Percentiles rank a stretch among this genome's conserved stretches.
These are phyloP conservation scores for Phoenix dactylifera DNA, from an alignment of 176 grass and related monocot genomes.

Conservation along the genomic window DNA sequence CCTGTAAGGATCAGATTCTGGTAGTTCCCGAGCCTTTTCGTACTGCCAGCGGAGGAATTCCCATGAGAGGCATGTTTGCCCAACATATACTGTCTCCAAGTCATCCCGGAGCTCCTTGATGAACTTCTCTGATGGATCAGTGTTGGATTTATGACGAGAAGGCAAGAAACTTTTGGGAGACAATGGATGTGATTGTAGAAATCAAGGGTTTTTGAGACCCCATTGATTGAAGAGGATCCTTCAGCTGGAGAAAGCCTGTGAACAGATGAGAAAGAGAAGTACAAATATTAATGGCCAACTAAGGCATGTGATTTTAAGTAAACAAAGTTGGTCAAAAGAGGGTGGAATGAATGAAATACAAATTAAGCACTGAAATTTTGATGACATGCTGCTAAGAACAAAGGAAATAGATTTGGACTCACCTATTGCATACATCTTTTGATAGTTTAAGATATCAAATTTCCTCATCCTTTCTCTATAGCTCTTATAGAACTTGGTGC, in stretches of 20 bases:
- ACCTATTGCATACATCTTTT: conserved; percentile 98
- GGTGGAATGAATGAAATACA: too few relatives aligned
- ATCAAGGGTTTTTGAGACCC: conserved; percentile 49
- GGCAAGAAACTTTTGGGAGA: conserved; percentile 63
- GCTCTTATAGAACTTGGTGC: conserved; percentile 85
- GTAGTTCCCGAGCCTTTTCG: conserved; percentile 60
- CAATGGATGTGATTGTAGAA: conserved; percentile 52
- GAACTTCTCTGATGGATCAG: conserved; percentile 55
- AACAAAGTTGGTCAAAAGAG: too few relatives aligned
- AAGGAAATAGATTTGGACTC: conserved; percentile 9
- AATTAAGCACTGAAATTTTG: not conserved
- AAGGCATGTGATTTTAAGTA: not conserved
- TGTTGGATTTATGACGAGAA: conserved; percentile 30
- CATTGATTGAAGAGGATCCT: conserved; percentile 41
- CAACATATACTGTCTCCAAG: conserved; percentile 87
- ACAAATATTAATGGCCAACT: too few relatives aligned
- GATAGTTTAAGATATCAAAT: conserved; percentile 79
- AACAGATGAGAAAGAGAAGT: not conserved
- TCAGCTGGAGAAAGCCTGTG: conserved; percentile 82
- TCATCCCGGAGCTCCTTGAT: conserved; percentile 73
- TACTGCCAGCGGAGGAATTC: conserved; percentile 97
- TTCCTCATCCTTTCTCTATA: conserved; percentile 98
- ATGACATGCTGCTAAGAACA: not conserved
- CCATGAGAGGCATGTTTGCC: conserved; percentile 89
- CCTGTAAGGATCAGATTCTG: conserved; percentile 63